Conservation (phyloP, 1,284 basidiomycete genomes). For the Leccinum solheimii region DNA sequence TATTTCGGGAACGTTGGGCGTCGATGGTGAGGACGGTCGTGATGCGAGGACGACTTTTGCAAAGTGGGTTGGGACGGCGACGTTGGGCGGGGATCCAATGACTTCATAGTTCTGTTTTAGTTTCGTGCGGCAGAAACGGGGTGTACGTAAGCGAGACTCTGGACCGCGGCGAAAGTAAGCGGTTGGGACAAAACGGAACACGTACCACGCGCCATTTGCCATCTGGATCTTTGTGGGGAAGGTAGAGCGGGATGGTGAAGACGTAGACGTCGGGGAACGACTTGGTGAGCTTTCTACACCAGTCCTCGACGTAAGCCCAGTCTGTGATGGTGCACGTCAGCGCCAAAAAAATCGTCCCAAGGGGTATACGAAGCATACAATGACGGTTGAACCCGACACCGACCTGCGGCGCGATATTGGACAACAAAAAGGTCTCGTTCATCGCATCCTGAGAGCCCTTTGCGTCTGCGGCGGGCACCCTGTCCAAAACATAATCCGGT, state of each 20-base stretch:
- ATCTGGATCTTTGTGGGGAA: slow-evolving; percentile 81
- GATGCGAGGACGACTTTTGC: slow-evolving; percentile 92
- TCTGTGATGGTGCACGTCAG: slow-evolving; percentile 47
- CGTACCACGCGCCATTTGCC: slow-evolving; percentile 94
- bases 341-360: too few relatives aligned
- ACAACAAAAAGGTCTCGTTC: slow-evolving; percentile 94
- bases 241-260: slow-evolving; percentile 97
- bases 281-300: slow-evolving; percentile 86
- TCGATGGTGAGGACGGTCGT: slow-evolving; percentile 69
- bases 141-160: background rate
- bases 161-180: background rate
- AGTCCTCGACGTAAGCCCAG: slow-evolving; percentile 97
- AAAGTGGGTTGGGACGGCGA: slow-evolving; percentile 97
- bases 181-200: slow-evolving; percentile 16
- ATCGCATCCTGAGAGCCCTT: slow-evolving; percentile 83
- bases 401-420: slow-evolving; percentile 89
- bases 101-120: slow-evolving; percentile 79
- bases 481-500: slow-evolving; percentile 29
- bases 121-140: background rate
- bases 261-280: slow-evolving; percentile 94
- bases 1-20: slow-evolving; percentile 71
- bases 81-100: slow-evolving; percentile 87
- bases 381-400: slow-evolving; percentile 97
- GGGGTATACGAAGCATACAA: slow-evolving; percentile 56
- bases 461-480: slow-evolving; percentile 98